Percentiles rank a stretch among this genome's conserved stretches.
Conservation (phyloP, 352 stramenopile genomes). For the Blastocystis sp. region DNA sequence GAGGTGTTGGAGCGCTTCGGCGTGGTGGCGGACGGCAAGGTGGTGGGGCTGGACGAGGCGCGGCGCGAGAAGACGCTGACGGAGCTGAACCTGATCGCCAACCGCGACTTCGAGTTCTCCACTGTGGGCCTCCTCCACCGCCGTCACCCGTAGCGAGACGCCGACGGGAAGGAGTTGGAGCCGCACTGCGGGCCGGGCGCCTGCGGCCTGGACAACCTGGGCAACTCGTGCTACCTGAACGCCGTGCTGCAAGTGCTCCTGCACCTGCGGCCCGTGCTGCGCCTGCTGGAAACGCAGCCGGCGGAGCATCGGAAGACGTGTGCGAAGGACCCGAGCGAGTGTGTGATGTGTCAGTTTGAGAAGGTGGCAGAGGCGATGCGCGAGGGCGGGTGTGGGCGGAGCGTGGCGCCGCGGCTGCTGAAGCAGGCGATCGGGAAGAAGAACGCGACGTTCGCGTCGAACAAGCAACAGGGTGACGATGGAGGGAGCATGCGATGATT, state of each 20-base stretch:
- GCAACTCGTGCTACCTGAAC: constrained; percentile 99
- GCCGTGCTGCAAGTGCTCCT: constrained; percentile 90
- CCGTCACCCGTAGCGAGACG: constrained; percentile 80
- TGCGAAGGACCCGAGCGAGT: constrained; percentile 41
- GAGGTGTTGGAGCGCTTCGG: constrained; percentile 13
- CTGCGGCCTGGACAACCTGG: constrained; percentile 96
- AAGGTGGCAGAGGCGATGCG: constrained; percentile 63
- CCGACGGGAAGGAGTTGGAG: constrained; percentile 86
- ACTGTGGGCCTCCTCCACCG: constrained; percentile 67
- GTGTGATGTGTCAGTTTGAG: constrained; percentile 70
- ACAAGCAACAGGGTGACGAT: constrained; percentile 70
- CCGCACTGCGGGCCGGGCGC: constrained; percentile 84
- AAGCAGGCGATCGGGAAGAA: constrained; percentile 67
- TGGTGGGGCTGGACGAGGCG: constrained; percentile 84
- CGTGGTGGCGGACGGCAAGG: constrained; percentile 81
- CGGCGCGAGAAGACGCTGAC: constrained; percentile 98
- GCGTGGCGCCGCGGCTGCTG: constrained; percentile 69
- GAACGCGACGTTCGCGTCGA: constrained; percentile 67
- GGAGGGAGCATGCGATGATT: background rate
- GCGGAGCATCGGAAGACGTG: constrained; percentile 11
- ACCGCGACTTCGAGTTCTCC: constrained; percentile 95
- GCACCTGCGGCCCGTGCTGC: background rate
- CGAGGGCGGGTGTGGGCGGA: background rate
- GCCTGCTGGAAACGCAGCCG: background rate
- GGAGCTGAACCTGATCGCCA: constrained; percentile 93